Evolutionary conservation across 371 early-diverging fungal genomes (phyloP).

Genomic region (Batkoa obscura): DNA sequence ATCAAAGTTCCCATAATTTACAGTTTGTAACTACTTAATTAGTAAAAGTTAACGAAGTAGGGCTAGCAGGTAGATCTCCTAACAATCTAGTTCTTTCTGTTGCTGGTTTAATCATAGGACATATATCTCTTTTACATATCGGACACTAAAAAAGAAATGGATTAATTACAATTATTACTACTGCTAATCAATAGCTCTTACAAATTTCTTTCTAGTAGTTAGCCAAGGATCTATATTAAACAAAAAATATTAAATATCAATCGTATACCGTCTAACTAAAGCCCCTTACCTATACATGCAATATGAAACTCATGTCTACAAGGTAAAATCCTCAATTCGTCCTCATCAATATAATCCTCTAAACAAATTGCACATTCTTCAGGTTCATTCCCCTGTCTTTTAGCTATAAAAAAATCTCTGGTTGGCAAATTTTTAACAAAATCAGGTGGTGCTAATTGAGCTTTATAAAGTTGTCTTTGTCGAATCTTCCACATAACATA

Average conservation of each 20-base stretch:
- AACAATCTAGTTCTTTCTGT: constrained; percentile 18
- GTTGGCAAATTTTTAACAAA: constrained; percentile 36
- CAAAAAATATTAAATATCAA: not conserved
- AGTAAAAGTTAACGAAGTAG: too few relatives aligned
- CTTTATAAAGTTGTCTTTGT: constrained; percentile 28
- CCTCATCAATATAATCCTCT: constrained; percentile 64
- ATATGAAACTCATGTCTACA: constrained; percentile 86
- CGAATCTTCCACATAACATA: constrained; percentile 43
- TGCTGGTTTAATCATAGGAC: constrained; percentile 10
- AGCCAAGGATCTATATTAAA: constrained; percentile 30
- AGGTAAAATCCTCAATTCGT: constrained; percentile 55
- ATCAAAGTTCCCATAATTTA: too few relatives aligned
- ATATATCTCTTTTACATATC: constrained; percentile 53
- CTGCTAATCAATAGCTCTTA: constrained; percentile 14
- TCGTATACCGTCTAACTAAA: not conserved
- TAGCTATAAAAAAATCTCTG: constrained; percentile 31
- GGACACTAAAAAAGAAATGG: constrained; percentile 32
- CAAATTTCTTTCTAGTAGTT: constrained; percentile 57
- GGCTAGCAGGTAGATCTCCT: constrained; percentile 1
- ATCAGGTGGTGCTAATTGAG: constrained; percentile 40
- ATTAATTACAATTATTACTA: not conserved
- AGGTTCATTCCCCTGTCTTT: constrained; percentile 33
- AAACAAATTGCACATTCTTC: constrained; percentile 86
- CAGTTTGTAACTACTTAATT: too few relatives aligned
- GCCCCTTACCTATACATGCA: constrained; percentile 55